Conservation (phyloP, 768 basidiomycete genomes). For the Neoboletus brunneissimus region DNA sequence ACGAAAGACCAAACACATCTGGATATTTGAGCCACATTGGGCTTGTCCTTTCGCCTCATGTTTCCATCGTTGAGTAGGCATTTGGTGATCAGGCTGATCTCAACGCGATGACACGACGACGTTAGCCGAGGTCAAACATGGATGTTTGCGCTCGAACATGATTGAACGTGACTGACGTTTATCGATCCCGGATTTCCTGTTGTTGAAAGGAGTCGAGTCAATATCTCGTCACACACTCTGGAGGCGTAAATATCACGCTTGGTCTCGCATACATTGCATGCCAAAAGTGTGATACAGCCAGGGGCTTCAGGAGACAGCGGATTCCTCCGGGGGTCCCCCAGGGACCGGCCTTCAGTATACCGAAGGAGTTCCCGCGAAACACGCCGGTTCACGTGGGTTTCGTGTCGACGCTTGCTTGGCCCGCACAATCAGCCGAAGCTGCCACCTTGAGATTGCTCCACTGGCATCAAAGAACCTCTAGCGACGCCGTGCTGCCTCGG, state of each 20-base stretch:
- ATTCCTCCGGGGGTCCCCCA: neutral
- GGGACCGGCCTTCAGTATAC: neutral
- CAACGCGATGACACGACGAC: neutral
- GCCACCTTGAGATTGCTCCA: neutral
- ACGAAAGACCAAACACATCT: neutral
- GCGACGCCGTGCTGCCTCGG: slow-evolving; percentile 1
- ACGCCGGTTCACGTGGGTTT: neutral
- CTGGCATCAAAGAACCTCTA: neutral
- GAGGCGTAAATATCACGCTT: neutral
- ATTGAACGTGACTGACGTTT: neutral
- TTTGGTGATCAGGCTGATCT: slow-evolving; percentile 3
- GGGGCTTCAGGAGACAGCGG: neutral
- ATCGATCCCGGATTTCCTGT: neutral
- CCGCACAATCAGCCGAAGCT: slow-evolving; percentile 3
- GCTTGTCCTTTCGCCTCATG: slow-evolving; percentile 17
- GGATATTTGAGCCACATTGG: neutral
- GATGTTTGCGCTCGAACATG: neutral
- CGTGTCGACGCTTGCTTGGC: slow-evolving; percentile 1
- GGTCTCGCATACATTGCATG: neutral
- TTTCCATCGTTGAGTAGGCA: slow-evolving; percentile 7
- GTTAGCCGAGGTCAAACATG: neutral
- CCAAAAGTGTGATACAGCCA: neutral
- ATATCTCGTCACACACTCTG: neutral
- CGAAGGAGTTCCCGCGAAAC: slow-evolving; percentile 18
- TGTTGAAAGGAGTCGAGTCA: slow-evolving; percentile 7